Evolutionary conservation across 495 filamentous ascomycete genomes (phyloP).

Genomic region (Trichoderma parareesei): DNA sequence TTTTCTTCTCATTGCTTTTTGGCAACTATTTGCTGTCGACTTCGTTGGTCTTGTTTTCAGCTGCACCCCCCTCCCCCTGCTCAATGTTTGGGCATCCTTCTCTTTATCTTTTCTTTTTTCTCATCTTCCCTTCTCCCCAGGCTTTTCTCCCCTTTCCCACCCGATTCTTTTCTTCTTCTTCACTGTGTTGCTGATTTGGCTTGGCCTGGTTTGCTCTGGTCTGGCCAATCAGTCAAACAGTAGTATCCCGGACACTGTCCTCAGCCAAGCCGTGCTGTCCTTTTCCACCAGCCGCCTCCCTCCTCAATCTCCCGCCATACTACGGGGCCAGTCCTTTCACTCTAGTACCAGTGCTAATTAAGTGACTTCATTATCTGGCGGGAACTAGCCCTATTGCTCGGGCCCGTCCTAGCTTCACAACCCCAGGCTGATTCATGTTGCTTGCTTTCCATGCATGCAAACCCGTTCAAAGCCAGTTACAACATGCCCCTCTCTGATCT

Average conservation of each 20-base stretch:
- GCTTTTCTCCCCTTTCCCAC: background rate
- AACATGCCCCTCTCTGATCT: background rate
- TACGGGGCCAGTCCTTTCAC: background rate
- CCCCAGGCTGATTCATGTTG: background rate
- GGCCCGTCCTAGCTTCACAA: background rate
- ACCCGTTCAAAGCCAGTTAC: background rate
- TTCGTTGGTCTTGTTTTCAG: background rate
- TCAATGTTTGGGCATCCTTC: background rate
- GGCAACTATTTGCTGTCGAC: background rate
- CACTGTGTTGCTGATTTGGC: background rate
- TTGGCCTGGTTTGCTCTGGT: background rate
- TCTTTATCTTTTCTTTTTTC: too few species aligned
- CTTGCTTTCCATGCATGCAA: slow-evolving; percentile 10
- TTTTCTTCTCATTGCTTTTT: background rate
- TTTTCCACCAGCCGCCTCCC: background rate
- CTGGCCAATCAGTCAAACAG: background rate
- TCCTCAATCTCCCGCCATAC: background rate
- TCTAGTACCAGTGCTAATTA: background rate
- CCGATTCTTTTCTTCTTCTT: background rate
- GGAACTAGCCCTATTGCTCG: slow-evolving; percentile 5
- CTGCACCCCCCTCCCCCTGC: background rate
- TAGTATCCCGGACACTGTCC: background rate
- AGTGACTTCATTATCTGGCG: background rate
- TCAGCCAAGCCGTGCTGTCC: background rate
- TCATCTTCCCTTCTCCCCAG: too few species aligned